Evolutionary conservation across 2,329 filamentous ascomycete species (phyloP), one percentile per base, ranked within the genome.

Genomic region (Fusarium sp.): DNA sequence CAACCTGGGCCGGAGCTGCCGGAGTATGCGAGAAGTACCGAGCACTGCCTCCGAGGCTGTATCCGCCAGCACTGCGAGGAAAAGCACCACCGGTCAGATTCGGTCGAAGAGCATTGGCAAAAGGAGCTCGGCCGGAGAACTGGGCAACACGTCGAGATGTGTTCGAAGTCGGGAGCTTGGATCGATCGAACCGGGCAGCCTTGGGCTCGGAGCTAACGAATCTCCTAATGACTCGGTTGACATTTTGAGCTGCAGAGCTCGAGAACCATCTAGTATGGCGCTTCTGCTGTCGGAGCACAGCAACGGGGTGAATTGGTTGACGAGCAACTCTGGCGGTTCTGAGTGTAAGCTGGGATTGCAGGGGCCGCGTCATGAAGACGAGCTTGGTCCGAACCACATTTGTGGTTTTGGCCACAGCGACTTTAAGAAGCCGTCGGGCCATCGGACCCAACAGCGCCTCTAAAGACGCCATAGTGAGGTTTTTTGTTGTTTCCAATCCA

Each of bases 21-120:
- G 96, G 94, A 2, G 91, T 90, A 83, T 98, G 95, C 3, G 94
- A 97, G 84, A 98, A 98, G 85, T 96, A 96, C 75, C 96, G 90
- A 31, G 91, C 93, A 75, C 93, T 91, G 36, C 94, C 94, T 63
- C 88, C 84, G 44, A 94, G 84, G 73, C 88, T 88, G 81, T 99
- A 99, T n/a, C 96, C 96, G 74, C 96, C 95, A 13, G 95, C 94
- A 44, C 94, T 94, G 64, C 96, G 91, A 39, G 94, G 92, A 49
- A 98, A 85, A 31, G 94, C 91, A 47, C 96, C 95, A 54, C 95
- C 96, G 0, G 95, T 98, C 73, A 98, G 85, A 80, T 98, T 98
- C 5, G 96, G 96, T 41, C 96, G 93, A 41, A 99, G 90, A 3
- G 95, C 92, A 57, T 91, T 94, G 8, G 95, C 93, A 81, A 98